These are phyloP conservation scores for Penicillium herquei DNA, from an alignment of 495 filamentous ascomycete genomes.

Conservation along the genomic window DNA sequence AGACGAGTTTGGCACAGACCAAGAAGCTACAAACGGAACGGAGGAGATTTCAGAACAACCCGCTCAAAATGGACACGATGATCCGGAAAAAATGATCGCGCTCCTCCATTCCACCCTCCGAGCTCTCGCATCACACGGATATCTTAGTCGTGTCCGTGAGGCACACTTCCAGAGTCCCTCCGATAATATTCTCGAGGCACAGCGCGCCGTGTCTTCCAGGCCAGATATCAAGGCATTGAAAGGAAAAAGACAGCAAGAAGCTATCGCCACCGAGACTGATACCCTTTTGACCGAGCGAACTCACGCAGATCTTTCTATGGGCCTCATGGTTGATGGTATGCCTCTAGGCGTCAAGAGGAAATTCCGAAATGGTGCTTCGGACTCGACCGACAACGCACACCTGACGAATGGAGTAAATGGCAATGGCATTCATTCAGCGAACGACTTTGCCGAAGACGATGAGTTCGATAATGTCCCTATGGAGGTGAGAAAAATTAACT, in stretches of 20 bases:
- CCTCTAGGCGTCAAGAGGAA: constrained; percentile 40
- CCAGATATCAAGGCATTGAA: constrained; percentile 46
- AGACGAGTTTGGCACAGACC: no score
- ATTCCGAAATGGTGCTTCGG: constrained; percentile 15
- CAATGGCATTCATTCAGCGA: constrained; percentile 18
- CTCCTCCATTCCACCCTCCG: constrained; percentile 46
- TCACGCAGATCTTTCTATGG: constrained; percentile 33
- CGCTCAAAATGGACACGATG: constrained; percentile 21
- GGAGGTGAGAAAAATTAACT: constrained; percentile 30
- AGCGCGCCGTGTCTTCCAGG: constrained; percentile 35
- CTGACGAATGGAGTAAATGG: constrained; percentile 28
- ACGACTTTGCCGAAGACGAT: constrained; percentile 41
- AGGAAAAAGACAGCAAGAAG: constrained; percentile 58
- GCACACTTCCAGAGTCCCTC: constrained; percentile 51
- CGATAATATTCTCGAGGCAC: constrained; percentile 51
- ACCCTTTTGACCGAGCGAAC: constrained; percentile 32
- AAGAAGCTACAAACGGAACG: constrained; percentile 22
- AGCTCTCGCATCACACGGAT: constrained; percentile 46
- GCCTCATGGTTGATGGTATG: constrained; percentile 35
- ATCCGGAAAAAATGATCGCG: constrained; percentile 16
- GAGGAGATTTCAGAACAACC: constrained; percentile 16
- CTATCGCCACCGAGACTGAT: constrained; percentile 40
- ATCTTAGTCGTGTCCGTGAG: constrained; percentile 46
- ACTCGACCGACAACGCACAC: constrained; percentile 1
- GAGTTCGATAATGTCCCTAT: constrained; percentile 37